Base-by-base conservation (phyloP, 2,329 filamentous ascomycete species). In the Ascochyta viciae-villosae region DNA sequence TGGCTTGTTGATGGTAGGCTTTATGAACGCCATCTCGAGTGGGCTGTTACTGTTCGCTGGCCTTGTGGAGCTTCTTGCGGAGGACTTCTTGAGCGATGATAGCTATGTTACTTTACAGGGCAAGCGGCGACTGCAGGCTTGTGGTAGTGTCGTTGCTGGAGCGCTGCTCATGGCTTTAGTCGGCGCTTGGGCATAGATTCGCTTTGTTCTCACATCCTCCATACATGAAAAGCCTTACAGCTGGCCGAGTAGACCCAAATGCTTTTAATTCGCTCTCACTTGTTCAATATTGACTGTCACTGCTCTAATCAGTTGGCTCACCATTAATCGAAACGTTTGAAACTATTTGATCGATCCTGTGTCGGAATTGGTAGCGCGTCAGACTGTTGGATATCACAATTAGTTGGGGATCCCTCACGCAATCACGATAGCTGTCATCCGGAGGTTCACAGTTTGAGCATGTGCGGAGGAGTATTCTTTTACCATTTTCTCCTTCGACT, bases 131-230 rank as follows among this genome's bases (percentile, higher is more conserved):
- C 67, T 87, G 52, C 82, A 89, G 67, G 87, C 87, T 52, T 89
- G 86, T 73, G 75, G 78, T 37, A 83, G 85, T 9, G 87, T 89
- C 33, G 80, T 87, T 10, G 78, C 77, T 27, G 87, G 87, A 0
- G 83, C 84, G 15, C 72, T 83, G 57, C 71, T 89, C 39, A 89
- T 89, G 87, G 85, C 86, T 19, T 74, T 89, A 54, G 87, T 89
- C 2, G 87, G 87, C 7, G 87, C 86, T 45, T 89, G 86, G 82
- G 87, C 87, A 59, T 81, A 72, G 55, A 49, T 5, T 39, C 22
- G 35, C n/a, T 45, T 37, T 41, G 37, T 10, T 31, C 22, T n/a
- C 34, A 31, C n/a, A 49, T 54, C 37, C 29, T 35, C 35, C 10
- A 48, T 33, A 40, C 13, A 44, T 10, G 27, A 35, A 23, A 19